Percentiles rank a stretch among this genome's conserved stretches.
Evolutionary conservation across 371 early-diverging fungal genomes (phyloP).

Genomic region (Syncephalis plumigaleata): DNA sequence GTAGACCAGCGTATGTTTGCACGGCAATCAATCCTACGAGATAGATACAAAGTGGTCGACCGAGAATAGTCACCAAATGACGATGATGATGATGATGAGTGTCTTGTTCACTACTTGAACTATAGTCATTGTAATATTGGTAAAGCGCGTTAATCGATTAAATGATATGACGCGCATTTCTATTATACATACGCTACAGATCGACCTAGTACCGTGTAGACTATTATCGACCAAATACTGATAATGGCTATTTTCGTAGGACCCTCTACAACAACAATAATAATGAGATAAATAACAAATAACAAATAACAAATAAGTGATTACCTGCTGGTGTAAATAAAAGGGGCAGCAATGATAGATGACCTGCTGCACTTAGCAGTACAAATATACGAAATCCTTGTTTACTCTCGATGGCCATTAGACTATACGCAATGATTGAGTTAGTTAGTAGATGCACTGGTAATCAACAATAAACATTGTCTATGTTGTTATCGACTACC

Average conservation of each 20-base stretch:
- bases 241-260: too few species aligned
- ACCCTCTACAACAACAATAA: too few species aligned
- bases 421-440: slow-evolving; percentile 8
- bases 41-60: slow-evolving; percentile 17
- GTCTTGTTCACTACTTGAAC: neutral
- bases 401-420: slow-evolving; percentile 14
- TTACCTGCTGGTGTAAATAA: slow-evolving; percentile 58
- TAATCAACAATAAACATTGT: too few species aligned
- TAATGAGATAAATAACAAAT: too few species aligned
- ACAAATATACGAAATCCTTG: slow-evolving; percentile 31
- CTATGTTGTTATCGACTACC: too few species aligned
- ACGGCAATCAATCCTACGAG: slow-evolving; percentile 40
- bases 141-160: too few species aligned
- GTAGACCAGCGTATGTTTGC: slow-evolving; percentile 32
- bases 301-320: neutral
- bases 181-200: slow-evolving; percentile 4
- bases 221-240: neutral
- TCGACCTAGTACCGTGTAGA: slow-evolving; percentile 3
- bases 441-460: slow-evolving; percentile 8
- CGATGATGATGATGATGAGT: too few species aligned
- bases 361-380: slow-evolving; percentile 52
- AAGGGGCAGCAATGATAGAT: slow-evolving; percentile 69
- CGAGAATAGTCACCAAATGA: too few species aligned
- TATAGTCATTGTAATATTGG: too few species aligned
- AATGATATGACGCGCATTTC: neutral